Evolutionary conservation across 164 flowering plant genomes (phyloP).

Genomic region (Vitis labrusca): DNA sequence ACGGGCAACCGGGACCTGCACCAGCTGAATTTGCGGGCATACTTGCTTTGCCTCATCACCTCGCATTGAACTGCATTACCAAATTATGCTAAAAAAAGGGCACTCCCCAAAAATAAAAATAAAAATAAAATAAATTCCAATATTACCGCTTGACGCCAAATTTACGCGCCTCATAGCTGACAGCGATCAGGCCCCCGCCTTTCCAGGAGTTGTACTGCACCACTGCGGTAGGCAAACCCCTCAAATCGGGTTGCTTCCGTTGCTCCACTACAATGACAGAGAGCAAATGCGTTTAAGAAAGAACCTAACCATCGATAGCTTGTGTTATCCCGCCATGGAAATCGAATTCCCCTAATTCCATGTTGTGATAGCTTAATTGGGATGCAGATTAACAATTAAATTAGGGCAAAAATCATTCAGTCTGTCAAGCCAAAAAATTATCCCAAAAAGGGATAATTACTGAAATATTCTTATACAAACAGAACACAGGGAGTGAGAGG

Average conservation of each 20-base stretch:
- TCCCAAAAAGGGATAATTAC: not conserved
- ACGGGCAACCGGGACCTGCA: conserved; percentile 93
- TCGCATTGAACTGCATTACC: conserved; percentile 71
- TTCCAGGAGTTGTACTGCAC: conserved; percentile 96
- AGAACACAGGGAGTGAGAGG: not conserved
- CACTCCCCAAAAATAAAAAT: not conserved
- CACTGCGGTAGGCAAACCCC: conserved; percentile 89
- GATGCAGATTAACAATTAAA: too few species aligned
- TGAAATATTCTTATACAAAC: not conserved
- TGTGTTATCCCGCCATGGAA: too few species aligned
- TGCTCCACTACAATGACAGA: conserved; percentile 67
- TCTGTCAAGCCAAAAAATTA: not conserved
- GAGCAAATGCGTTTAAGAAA: too few species aligned
- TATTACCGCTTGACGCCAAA: conserved; percentile 88
- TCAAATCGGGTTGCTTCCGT: conserved; percentile 67
- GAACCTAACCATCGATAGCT: too few species aligned
- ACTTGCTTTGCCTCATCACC: conserved; percentile 91
- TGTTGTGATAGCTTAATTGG: too few species aligned
- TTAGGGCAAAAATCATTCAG: too few species aligned
- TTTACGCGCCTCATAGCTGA: conserved; percentile 93
- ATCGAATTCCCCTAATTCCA: too few species aligned
- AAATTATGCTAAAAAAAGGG: not conserved
- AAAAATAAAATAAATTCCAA: not conserved
- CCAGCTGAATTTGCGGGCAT: conserved; percentile 83
- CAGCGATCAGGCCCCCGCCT: conserved; percentile 95